These are phyloP conservation scores for Aspergillus kassunensis DNA, from an alignment of 495 filamentous ascomycete species.

Conservation along the genomic window DNA sequence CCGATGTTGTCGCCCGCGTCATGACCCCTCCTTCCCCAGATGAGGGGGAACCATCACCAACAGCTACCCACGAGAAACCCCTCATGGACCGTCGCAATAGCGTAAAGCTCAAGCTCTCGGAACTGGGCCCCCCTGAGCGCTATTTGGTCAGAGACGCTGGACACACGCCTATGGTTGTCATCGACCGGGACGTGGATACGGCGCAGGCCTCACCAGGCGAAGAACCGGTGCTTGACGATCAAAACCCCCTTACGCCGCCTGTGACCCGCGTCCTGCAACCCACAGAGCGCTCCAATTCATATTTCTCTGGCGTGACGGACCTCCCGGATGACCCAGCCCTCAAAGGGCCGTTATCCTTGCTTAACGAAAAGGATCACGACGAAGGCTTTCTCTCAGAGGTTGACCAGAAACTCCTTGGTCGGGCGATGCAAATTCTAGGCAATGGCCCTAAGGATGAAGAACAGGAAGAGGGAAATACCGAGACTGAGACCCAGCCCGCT, in stretches of 20 bases:
- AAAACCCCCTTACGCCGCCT: constrained; percentile 27
- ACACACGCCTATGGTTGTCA: constrained; percentile 46
- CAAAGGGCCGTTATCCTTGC: constrained; percentile 41
- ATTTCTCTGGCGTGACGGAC: constrained; percentile 31
- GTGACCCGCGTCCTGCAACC: constrained; percentile 29
- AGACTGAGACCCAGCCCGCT: constrained; percentile 20
- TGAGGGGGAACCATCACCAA: constrained; percentile 28
- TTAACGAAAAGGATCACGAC: constrained; percentile 41
- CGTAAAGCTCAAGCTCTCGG: constrained; percentile 41
- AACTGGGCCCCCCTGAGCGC: constrained; percentile 35
- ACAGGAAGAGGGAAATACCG: constrained; percentile 25
- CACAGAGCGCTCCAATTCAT: constrained; percentile 37
- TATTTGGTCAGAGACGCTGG: constrained; percentile 42
- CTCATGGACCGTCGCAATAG: constrained; percentile 30
- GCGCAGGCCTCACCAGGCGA: constrained; percentile 28
- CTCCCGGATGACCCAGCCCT: constrained; percentile 43
- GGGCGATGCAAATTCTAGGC: constrained; percentile 32
- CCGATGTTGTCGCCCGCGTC: constrained; percentile 39
- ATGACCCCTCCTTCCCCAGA: constrained; percentile 44
- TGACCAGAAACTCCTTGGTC: constrained; percentile 40
- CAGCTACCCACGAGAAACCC: constrained; percentile 21
- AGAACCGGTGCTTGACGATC: constrained; percentile 19
- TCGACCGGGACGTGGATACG: constrained; percentile 33
- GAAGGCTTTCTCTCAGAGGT: constrained; percentile 38
- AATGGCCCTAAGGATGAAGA: constrained; percentile 14